phyloP scores from a whole-genome alignment of 176 grass and related monocot species.

The Lolium perenne region DNA sequence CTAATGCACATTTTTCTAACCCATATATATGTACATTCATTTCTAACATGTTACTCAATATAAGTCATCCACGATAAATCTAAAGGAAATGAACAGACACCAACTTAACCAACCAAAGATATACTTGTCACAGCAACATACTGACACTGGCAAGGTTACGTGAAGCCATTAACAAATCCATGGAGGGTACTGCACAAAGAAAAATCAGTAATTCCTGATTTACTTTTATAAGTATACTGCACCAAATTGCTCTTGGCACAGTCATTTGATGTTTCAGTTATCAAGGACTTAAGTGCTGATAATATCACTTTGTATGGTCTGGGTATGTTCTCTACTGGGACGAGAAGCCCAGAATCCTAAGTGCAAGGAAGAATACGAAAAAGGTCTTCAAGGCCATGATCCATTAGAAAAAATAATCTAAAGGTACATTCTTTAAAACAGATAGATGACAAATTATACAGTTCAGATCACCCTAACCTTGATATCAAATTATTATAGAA shows the following conservation, averaged over 20 bases:
- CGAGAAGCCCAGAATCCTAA: not conserved
- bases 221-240: not conserved
- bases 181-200: not conserved
- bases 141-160: not conserved
- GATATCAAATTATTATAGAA: not conserved
- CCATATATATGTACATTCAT: not conserved
- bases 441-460: not conserved
- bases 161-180: constrained; percentile 1
- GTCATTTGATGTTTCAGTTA: not conserved
- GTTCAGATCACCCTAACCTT: not conserved
- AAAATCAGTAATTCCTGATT: constrained; percentile 6
- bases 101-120: not conserved
- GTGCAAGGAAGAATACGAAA: not conserved
- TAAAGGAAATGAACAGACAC: not conserved
- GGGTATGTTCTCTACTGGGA: constrained; percentile 13
- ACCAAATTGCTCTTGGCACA: not conserved
- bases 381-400: not conserved
- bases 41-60: constrained; percentile 13
- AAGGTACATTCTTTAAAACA: not conserved
- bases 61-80: not conserved
- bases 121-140: not conserved
- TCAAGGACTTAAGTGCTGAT: not conserved
- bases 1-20: not conserved
- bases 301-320: not conserved
- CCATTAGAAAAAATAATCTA: not conserved